Percentiles rank a stretch among this genome's conserved stretches.
phyloP scores from a whole-genome alignment of 1,284 basidiomycete species.

The Termitomyces sp. region DNA sequence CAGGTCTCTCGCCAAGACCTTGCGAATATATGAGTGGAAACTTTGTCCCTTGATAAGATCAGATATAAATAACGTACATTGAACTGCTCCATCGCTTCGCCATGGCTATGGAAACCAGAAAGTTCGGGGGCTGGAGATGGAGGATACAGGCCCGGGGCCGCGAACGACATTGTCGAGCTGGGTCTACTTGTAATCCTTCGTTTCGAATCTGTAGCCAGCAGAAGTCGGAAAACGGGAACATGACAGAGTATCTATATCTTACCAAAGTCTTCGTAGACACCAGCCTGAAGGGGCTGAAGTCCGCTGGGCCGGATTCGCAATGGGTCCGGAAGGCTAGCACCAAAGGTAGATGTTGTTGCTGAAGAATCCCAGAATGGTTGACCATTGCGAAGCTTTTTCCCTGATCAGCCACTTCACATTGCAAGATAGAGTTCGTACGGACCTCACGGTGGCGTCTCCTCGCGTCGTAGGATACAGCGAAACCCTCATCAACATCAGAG shows the following conservation, averaged over 20 bases:
- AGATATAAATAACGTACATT: conserved; percentile 38
- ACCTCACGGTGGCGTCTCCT: conserved; percentile 88
- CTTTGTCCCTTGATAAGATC: not conserved
- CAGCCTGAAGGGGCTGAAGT: conserved; percentile 76
- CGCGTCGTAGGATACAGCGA: conserved; percentile 77
- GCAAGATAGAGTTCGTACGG: conserved; percentile 19
- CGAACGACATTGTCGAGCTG: conserved; percentile 41
- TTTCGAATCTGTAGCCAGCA: conserved; percentile 46
- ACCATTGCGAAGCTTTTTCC: conserved; percentile 49
- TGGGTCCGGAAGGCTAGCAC: conserved; percentile 81
- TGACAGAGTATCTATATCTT: conserved; percentile 20
- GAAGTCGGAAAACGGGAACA: not conserved
- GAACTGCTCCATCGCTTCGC: conserved; percentile 76
- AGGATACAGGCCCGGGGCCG: conserved; percentile 36
- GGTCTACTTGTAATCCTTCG: conserved; percentile 57
- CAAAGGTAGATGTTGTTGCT: conserved; percentile 70
- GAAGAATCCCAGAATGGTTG: conserved; percentile 88
- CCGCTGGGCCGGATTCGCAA: conserved; percentile 84
- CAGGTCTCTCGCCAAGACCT: conserved; percentile 72
- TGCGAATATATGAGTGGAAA: conserved; percentile 5
- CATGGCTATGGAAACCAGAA: conserved; percentile 47
- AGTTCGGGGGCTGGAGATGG: conserved; percentile 47
- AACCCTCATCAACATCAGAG: conserved; percentile 91
- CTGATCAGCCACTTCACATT: not conserved
- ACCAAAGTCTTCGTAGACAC: conserved; percentile 96